A percentile compares a stretch with the other conserved stretches of the same genome.
Conservation (phyloP, 805 yeast species). For the Ogataea pignaliae region DNA sequence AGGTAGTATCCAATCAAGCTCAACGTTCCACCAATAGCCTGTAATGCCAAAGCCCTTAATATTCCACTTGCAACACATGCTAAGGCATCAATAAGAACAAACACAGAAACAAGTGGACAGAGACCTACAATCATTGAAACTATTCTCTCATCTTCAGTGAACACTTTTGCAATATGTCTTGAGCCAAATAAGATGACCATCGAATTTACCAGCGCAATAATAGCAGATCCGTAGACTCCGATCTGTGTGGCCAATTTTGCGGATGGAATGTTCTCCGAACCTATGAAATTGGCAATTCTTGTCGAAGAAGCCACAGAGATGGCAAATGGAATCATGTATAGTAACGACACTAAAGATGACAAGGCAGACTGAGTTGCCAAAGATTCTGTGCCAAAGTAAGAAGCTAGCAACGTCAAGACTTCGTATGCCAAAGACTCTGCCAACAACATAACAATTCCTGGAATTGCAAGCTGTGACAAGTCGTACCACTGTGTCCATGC, state of each 20-base stretch:
- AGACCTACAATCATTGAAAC: conserved; percentile 44
- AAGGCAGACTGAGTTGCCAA: conserved; percentile 55
- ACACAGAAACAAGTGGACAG: conserved; percentile 60
- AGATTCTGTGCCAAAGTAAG: conserved; percentile 48
- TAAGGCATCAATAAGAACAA: conserved; percentile 66
- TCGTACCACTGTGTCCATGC: conserved; percentile 35
- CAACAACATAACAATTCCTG: conserved; percentile 51
- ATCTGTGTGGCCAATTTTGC: conserved; percentile 38
- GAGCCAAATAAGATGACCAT: conserved; percentile 42
- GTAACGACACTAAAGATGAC: conserved; percentile 47
- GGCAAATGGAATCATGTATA: conserved; percentile 56
- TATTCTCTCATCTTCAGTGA: conserved; percentile 61
- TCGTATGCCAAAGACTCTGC: conserved; percentile 58
- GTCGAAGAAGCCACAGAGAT: conserved; percentile 52
- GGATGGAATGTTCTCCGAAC: conserved; percentile 32
- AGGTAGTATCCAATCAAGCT: conserved; percentile 69
- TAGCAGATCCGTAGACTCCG: conserved; percentile 34
- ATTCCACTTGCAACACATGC: conserved; percentile 71
- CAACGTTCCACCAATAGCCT: conserved; percentile 64
- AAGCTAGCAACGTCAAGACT: conserved; percentile 48
- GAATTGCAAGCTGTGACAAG: conserved; percentile 42
- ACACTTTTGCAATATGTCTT: conserved; percentile 48
- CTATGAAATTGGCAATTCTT: conserved; percentile 51
- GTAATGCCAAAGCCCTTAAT: conserved; percentile 72
- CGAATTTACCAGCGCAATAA: conserved; percentile 37